Base-by-base conservation (phyloP, 1,284 basidiomycete genomes). In the Leccinum insigne region DNA sequence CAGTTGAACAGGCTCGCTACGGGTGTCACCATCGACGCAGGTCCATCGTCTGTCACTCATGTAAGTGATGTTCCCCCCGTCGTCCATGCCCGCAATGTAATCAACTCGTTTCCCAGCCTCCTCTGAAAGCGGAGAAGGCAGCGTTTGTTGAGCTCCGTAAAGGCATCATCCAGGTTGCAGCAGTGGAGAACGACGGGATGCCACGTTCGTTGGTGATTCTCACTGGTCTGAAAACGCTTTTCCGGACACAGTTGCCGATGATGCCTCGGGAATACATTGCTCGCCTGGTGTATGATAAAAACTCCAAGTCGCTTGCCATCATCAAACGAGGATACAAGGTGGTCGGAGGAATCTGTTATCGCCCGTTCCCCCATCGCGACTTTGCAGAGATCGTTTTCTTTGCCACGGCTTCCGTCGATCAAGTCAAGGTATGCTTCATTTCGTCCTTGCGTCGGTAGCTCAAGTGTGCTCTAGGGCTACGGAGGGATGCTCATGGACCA, bases 331-430 rank as follows among this genome's bases (percentile, higher is more conserved):
- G 98, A 0, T 90, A 91, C 77, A 96, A 97, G 73, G 97, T 99
- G 49, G 97, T 99, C 1, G 98, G 97, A 21, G 98, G 98, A 1
- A 99, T 99, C 70, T 98, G 96, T 72, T 99, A 95, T 78, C 86
- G 98, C 38, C 97, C 98, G 2, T 99, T 99, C 77, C 91, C 95
- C 60, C 94, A 95, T 72, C 87, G 96, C 67, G 91, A 92, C 13
- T 99, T 99, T 76, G 96, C 96, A 29, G 98, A 99, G 78, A 99
- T 99, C 71, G 97, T 99, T 3, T 99, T 99, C 79, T 99, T 99
- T 77, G 98, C 98, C 0, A 98, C 98, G 23, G 93, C 95, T 29
- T 95, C 94, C 60, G 94, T 93, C 5, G 96, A 98, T 78, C 98
- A 99, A 83, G 95, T 98, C 77, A 98, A 98, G 85, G 95, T 95